Base-by-base conservation (phyloP, 495 filamentous ascomycete genomes). In the Parathielavia hyrcaniae region DNA sequence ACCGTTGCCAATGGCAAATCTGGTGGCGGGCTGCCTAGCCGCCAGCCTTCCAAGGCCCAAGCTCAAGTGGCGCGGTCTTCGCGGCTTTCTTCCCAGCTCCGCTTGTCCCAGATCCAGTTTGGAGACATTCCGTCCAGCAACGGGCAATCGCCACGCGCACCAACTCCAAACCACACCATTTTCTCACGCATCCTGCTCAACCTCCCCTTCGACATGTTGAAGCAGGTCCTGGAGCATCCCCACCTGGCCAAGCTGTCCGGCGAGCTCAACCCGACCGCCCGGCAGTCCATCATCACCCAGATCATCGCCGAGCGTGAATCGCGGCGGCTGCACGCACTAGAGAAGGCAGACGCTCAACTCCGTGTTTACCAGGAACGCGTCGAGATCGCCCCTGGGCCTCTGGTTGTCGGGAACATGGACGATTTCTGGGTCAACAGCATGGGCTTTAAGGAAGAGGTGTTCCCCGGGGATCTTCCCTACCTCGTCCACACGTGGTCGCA, bases 161-260 rank as follows among this genome's bases (percentile, higher is more conserved):
- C 62, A 13, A 53, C 61, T 8, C 26, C 35, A 0, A 56, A 56
- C 55, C 53, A 73, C 6, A 71, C 64, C 1, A 63, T 76, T 4
- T 68, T 89, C 5, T 88, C 86, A 0, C 83, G 77, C 44, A 73
- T 86, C 48, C 62, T 89, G 10, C 68, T 88, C 38, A 85, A 86
- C 49, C 67, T 88, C 1, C 86, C 85, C 0, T 86, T 85, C 60
- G 66, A 75, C 13, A 64, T 81, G 23, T 74, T 88, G 38, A 79
- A 85, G 62, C 71, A 68, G 36, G 60, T 86, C 7, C 68, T 88
- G 46, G 79, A 81, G 61, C 77, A 81, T 14, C 68, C 68, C 5
- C 69, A 67, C 40, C 65, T 81, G 16, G 78, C 73, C 32, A 70
- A 67, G 36, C 67, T 69, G 10, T 61, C 75, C 11, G 77, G 74